phyloP scores from a whole-genome alignment of 2,329 filamentous ascomycete genomes.

The Aspergillus proliferans region DNA sequence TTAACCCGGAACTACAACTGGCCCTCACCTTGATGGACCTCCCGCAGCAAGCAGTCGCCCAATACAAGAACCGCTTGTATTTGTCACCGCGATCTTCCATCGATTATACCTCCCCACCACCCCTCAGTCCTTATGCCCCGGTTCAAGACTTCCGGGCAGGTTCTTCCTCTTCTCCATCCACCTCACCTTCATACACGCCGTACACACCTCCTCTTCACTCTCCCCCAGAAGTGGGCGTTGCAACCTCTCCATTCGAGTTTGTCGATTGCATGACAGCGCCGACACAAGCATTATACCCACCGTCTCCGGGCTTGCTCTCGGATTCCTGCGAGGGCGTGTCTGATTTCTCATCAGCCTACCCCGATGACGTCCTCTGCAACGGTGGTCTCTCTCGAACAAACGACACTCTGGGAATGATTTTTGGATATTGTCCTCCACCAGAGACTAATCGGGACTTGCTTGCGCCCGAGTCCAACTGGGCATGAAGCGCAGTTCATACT shows the following conservation, averaged over 20 bases:
- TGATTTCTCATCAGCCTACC: constrained; percentile 33
- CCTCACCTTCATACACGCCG: constrained; percentile 30
- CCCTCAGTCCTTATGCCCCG: constrained; percentile 28
- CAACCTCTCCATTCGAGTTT: constrained; percentile 32
- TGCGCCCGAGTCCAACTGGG: constrained; percentile 32
- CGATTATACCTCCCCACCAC: constrained; percentile 31
- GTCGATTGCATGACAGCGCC: constrained; percentile 28
- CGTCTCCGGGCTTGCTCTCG: constrained; percentile 31
- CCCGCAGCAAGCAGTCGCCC: constrained; percentile 61
- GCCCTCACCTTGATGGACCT: constrained; percentile 65
- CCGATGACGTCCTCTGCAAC: constrained; percentile 28
- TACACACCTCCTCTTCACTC: constrained; percentile 39
- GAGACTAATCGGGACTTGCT: constrained; percentile 20
- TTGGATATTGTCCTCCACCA: constrained; percentile 27
- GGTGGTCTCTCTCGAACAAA: constrained; percentile 24
- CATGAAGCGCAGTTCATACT: constrained; percentile 13
- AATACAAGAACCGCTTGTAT: constrained; percentile 64
- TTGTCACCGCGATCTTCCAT: constrained; percentile 45
- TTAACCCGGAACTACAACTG: constrained; percentile 54
- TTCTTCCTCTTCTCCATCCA: constrained; percentile 32
- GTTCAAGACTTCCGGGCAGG: constrained; percentile 9
- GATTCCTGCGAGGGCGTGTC: constrained; percentile 29
- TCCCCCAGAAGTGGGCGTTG: constrained; percentile 32
- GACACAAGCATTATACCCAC: constrained; percentile 30
- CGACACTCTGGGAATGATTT: constrained; percentile 18